Conservation (phyloP, 371 early-diverging fungal genomes). For the Polyrhizophydium stewartii region DNA sequence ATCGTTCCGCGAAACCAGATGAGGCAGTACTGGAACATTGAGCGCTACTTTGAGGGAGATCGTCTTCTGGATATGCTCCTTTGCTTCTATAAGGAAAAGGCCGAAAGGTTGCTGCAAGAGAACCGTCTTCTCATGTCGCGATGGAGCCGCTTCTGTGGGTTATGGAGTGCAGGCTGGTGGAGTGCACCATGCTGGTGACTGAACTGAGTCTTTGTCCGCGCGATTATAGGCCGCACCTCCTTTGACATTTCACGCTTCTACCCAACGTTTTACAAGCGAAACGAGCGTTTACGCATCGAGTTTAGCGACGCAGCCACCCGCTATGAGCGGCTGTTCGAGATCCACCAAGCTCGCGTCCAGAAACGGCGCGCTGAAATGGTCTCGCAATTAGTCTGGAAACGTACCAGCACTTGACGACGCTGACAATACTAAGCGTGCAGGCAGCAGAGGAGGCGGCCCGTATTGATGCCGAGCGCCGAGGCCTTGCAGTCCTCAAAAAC, state of each 20-base stretch:
- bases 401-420: too few relatives aligned
- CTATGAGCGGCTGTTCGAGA: constrained; percentile 32
- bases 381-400: too few relatives aligned
- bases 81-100: constrained; percentile 28
- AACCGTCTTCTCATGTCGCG: constrained; percentile 37
- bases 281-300: constrained; percentile 24
- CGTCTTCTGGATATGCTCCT: constrained; percentile 20
- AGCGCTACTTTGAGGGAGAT: constrained; percentile 14
- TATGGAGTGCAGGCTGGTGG: background rate
- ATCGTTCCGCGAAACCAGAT: constrained; percentile 17
- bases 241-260: constrained; percentile 24
- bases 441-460: constrained; percentile 22
- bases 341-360: constrained; percentile 6
- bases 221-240: constrained; percentile 24
- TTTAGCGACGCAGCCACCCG: constrained; percentile 34
- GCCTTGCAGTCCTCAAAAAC: constrained; percentile 6
- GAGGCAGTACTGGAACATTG: constrained; percentile 33
- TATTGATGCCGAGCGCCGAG: constrained; percentile 30
- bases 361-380: background rate
- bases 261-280: constrained; percentile 25
- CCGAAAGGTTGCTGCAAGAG: constrained; percentile 21
- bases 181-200: background rate
- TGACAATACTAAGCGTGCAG: background rate
- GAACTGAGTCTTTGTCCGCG: background rate
- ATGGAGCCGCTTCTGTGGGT: constrained; percentile 45